Base-by-base conservation (phyloP, 345 rosid genomes). In the Pistacia atlantica region DNA sequence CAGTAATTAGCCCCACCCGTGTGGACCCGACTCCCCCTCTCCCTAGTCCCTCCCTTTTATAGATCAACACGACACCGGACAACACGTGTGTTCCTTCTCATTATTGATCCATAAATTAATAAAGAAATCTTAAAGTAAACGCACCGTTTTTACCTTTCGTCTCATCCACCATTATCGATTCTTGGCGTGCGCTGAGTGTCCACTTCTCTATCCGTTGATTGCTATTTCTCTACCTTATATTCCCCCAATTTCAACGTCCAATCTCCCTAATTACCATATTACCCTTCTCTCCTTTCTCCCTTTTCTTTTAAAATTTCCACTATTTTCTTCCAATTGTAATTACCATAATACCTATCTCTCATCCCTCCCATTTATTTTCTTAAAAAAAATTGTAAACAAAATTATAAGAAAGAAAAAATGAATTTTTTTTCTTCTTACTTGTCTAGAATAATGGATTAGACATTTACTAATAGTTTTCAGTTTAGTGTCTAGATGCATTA, bases 111-210 rank as follows among this genome's bases (percentile, higher is more conserved):
- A 22, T 0, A 49, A 49, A 9, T 49, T 49, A 49, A 8, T 9
- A 3, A 49, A 49, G 8, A 9, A 9, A 46, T 46, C 11, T 46
- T 6, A 33, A 33, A 45, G 51, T 38, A 37, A 37, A 71, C 63
- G 52, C 52, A 56, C 64, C 52, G 63, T 31, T 4, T 71, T 71
- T 0, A 5, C 64, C 28, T 70, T 55, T 56, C 51, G 49, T 71
- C 63, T 35, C 51, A 37, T 71, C 49, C 63, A 71, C 57, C 38
- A 49, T 54, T 13, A 1, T 22, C 33, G 10, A 13, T 28, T 57
- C 35, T 14, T 28, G 28, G 46, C 49, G 54, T 49, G 54, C 67
- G 71, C 65, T 56, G 48, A 55, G 72, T 72, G 67, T 72, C 61
- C 80, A 28, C 65, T 20, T 60, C 4, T 28, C 35, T 58, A 37